A percentile compares a stretch with the other conserved stretches of the same genome.
phyloP scores from a whole-genome alignment of 2,329 filamentous ascomycete genomes.

The Ciborinia camelliae region DNA sequence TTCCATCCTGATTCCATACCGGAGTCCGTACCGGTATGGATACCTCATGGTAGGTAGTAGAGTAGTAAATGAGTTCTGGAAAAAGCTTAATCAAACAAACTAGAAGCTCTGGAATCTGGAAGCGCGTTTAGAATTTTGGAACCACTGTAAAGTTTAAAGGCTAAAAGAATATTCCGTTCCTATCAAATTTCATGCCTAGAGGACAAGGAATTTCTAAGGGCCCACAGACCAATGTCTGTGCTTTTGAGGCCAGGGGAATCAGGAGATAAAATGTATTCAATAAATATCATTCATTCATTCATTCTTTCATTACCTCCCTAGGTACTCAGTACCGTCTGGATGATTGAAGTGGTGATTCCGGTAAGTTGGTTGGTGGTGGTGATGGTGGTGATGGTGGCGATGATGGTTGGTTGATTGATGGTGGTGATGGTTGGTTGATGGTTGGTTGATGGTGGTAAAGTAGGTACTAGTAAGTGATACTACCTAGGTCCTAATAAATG shows the following conservation, averaged over 20 bases:
- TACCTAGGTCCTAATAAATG: too few species aligned
- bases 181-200: constrained; percentile 10
- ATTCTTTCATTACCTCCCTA: too few species aligned
- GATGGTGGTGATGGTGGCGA: background rate
- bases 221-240: constrained; percentile 8
- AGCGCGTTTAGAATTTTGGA: background rate
- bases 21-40: too few species aligned
- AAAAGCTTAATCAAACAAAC: background rate
- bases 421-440: background rate
- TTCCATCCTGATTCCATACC: too few species aligned
- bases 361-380: too few species aligned
- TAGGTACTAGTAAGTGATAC: too few species aligned
- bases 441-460: background rate
- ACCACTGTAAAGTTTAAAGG: background rate
- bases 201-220: background rate
- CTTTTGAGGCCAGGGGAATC: background rate
- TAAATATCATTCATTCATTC: too few species aligned
- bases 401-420: too few species aligned
- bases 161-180: constrained; percentile 14
- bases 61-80: background rate
- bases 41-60: too few species aligned
- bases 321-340: too few species aligned
- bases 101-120: constrained; percentile 8
- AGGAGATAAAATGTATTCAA: background rate
- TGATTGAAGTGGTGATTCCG: too few species aligned